These are phyloP conservation scores for Gentiana macrophylla DNA, from an alignment of 257 asterid genomes.

Conservation along the genomic window DNA sequence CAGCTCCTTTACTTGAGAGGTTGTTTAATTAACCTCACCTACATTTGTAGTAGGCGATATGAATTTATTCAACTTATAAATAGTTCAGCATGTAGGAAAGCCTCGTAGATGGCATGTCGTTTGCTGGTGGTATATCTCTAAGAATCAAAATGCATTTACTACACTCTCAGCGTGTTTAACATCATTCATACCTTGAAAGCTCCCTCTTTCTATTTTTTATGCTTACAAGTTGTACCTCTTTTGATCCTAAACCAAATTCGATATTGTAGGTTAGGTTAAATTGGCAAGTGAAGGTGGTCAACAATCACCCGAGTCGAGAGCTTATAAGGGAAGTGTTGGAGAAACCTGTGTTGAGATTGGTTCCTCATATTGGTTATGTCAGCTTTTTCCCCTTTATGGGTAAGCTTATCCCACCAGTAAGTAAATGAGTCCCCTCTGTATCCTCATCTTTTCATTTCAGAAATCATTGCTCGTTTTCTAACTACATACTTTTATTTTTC, in stretches of 20 bases:
- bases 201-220: no score
- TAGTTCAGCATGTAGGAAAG: no score
- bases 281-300: conserved; percentile 56
- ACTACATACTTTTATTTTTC: conserved; percentile 1
- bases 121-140: no score
- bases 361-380: conserved; percentile 92
- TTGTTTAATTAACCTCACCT: no score
- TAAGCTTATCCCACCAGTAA: conserved; percentile 94
- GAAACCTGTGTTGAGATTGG: conserved; percentile 62
- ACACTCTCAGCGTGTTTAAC: no score
- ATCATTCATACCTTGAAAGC: no score
- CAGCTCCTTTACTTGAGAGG: no score
- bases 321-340: conserved; percentile 66
- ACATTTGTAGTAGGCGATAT: no score
- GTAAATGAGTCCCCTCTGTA: conserved; percentile 16
- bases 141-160: no score
- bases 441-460: neutral
- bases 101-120: no score
- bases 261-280: conserved; percentile 60
- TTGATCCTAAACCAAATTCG: neutral
- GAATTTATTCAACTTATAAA: no score
- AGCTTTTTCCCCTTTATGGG: conserved; percentile 94
- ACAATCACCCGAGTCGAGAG: conserved; percentile 56
- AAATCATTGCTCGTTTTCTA: neutral
- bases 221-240: no score